Conservation (phyloP, 73 alveolate genomes). For the Tetrahymena elliotti region DNA sequence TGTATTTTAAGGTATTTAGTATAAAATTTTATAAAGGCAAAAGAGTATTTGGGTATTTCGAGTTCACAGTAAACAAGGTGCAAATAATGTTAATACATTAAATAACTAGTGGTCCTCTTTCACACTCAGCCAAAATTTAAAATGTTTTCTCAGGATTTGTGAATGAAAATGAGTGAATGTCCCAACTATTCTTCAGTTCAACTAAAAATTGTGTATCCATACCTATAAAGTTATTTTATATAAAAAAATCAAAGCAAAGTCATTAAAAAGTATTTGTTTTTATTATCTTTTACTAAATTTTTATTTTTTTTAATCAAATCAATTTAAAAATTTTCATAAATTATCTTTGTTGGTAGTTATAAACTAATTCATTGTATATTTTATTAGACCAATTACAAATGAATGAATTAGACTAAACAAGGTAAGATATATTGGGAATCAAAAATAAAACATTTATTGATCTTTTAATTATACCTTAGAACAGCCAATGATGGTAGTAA, state of each 20-base stretch:
- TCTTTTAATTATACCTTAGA: background rate
- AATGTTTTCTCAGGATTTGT: slow-evolving; percentile 18
- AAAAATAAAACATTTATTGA: no score
- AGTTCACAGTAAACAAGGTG: background rate
- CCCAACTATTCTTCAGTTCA: slow-evolving; percentile 21
- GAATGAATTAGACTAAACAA: no score
- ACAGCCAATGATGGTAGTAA: slow-evolving; percentile 19
- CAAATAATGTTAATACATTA: slow-evolving; percentile 3
- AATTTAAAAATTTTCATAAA: no score
- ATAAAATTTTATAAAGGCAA: slow-evolving; percentile 2
- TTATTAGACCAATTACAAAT: no score
- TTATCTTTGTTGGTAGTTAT: no score
- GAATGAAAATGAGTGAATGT: slow-evolving; percentile 20
- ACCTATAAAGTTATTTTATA: no score
- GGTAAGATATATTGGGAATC: no score
- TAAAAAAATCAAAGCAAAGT: no score
- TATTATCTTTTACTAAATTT: background rate
- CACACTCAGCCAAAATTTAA: background rate
- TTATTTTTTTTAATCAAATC: background rate
- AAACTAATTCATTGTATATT: no score
- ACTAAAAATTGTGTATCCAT: slow-evolving; percentile 7
- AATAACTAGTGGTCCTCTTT: slow-evolving; percentile 31
- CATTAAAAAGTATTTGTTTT: no score
- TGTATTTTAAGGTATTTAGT: slow-evolving; percentile 5
- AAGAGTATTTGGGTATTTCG: background rate